Evolutionary conservation across 1,284 basidiomycete species (phyloP), one percentile per base, ranked within the genome.

Genomic region (Sporisorium scitamineum): DNA sequence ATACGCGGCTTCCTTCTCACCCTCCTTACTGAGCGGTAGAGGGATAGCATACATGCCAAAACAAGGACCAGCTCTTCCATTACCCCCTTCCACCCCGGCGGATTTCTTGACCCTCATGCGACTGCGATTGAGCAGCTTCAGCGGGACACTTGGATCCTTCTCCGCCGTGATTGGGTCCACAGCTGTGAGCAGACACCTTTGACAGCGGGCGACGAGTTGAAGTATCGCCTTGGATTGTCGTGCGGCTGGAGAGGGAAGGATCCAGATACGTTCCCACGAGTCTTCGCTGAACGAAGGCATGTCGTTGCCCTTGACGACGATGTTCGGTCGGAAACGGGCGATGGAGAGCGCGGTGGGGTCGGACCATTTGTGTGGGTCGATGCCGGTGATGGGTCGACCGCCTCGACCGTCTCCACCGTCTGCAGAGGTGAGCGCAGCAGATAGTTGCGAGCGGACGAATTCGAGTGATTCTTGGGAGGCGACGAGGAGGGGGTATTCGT

Each of bases 41-140:
- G 80, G 79, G 4, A 80, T 63, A 8, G 73, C 78, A 52, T 82
- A 82, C 65, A 82, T 77, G 8, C 80, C 80, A 37, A 82, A 82
- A 44, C 77, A 80, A 2, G 80, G 80, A 0, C 72, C 70, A 2
- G 54, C n/a, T 58, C 64, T 56, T 1, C 67, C 71, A 22, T 74
- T 61, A 1, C 69, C 72, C 1, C 72, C 68, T 20, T 58, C 8
- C 3, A 55, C 44, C 0, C 47, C 59, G 8, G 39, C 42, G 1
- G 41, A 18, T 42, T 80, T 73, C 44, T 76, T 81, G 24, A 77
- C 54, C 8, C 76, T 34, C 67, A 76, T 73, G 2, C 75, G 47
- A 5, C 42, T 65, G 6, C 74, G 45, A 13, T 66, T 64, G 37
- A 82, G 60, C 27, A 82, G 34, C 27, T 72, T 74, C 1, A 82